A percentile compares a stretch with the other conserved stretches of the same genome.
phyloP scores from a whole-genome alignment of 2,329 filamentous ascomycete species.

The Stachybotrys chartarum region DNA sequence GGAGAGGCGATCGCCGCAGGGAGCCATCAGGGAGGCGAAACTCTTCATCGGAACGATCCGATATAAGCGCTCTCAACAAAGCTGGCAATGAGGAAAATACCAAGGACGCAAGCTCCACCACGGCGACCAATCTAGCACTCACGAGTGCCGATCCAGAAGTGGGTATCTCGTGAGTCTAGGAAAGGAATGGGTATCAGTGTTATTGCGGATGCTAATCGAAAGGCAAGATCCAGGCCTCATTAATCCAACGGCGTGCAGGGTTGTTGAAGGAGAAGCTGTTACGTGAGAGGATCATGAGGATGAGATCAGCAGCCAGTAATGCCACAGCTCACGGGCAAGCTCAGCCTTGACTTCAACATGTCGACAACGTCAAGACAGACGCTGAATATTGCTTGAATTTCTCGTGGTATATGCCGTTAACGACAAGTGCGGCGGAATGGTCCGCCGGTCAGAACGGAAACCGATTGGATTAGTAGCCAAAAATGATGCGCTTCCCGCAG shows the following conservation, averaged over 20 bases:
- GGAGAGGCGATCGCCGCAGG: constrained; percentile 6
- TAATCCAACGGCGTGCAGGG: constrained; percentile 2
- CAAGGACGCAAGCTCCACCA: constrained; percentile 13
- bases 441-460: no score
- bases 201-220: constrained; percentile 6
- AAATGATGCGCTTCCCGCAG: no score
- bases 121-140: constrained; percentile 10
- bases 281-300: constrained; percentile 1
- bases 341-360: background rate
- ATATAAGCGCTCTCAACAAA: constrained; percentile 41
- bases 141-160: constrained; percentile 14
- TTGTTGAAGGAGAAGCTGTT: background rate
- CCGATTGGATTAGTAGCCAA: no score
- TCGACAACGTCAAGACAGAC: background rate
- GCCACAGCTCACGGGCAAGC: background rate
- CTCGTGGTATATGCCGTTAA: no score
- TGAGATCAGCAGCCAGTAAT: constrained; percentile 23
- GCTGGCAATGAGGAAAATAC: constrained; percentile 45
- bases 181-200: background rate
- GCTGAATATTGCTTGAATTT: background rate
- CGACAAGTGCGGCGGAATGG: no score
- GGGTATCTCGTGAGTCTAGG: constrained; percentile 8
- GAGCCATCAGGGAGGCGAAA: constrained; percentile 31
- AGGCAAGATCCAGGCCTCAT: constrained; percentile 6
- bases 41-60: constrained; percentile 45